These are phyloP conservation scores for Hanseniaspora uvarum DNA, from an alignment of 1,139 yeast genomes.

Conservation along the genomic window DNA sequence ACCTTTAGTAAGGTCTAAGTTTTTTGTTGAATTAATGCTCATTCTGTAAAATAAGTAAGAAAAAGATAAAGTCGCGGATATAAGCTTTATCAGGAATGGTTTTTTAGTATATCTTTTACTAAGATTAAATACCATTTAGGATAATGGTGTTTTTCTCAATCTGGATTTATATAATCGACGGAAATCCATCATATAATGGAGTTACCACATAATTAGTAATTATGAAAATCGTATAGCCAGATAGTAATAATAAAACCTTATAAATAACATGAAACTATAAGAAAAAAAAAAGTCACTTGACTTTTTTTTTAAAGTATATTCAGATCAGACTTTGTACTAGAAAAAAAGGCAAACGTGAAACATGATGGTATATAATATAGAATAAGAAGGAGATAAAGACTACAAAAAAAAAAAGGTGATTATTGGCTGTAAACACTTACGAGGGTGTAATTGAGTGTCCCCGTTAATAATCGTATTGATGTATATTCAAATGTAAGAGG, in stretches of 20 bases:
- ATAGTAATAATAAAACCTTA: background rate
- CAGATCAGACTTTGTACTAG: too few species aligned
- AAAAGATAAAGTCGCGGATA: background rate
- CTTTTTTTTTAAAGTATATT: background rate
- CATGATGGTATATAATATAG: too few species aligned
- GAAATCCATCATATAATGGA: too few species aligned
- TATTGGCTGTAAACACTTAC: too few species aligned
- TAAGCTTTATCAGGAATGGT: conserved; percentile 3
- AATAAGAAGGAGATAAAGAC: too few species aligned
- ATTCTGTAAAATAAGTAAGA: background rate
- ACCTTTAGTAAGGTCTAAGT: background rate
- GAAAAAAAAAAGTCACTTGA: background rate
- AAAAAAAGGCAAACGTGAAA: too few species aligned
- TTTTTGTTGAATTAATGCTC: conserved; percentile 1
- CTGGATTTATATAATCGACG: background rate
- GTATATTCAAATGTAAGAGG: too few species aligned
- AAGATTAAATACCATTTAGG: background rate
- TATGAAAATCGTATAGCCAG: background rate
- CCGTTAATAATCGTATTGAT: too few species aligned
- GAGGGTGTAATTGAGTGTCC: too few species aligned
- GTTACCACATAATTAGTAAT: too few species aligned
- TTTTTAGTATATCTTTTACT: conserved; percentile 1
- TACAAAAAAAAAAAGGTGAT: too few species aligned
- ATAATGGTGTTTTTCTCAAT: background rate
- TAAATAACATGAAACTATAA: background rate